These are phyloP conservation scores for Colletotrichum abscissum DNA, from an alignment of 2,329 filamentous ascomycete genomes.

Conservation along the genomic window DNA sequence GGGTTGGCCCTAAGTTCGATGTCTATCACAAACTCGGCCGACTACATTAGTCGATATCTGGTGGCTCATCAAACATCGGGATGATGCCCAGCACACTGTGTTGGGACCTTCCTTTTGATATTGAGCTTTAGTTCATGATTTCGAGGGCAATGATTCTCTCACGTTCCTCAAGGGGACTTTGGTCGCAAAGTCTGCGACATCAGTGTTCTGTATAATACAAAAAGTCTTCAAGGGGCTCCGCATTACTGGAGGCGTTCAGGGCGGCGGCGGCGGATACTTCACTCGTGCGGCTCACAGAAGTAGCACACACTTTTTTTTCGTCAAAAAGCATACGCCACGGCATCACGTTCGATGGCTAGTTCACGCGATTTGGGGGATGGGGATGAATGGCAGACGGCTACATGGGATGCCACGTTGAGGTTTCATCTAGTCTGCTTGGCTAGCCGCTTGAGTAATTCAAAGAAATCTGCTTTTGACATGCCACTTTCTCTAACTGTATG, in stretches of 20 bases:
- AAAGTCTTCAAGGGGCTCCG: slow-evolving; percentile 16
- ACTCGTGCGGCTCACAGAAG: neutral
- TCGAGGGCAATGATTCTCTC: neutral
- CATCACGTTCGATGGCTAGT: neutral
- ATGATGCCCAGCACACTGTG: neutral
- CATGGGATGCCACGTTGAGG: neutral
- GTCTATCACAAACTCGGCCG: neutral
- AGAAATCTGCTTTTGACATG: neutral
- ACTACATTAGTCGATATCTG: neutral
- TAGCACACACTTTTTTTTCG: neutral
- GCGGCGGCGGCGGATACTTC: slow-evolving; percentile 11
- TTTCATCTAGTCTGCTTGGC: neutral
- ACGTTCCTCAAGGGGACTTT: neutral
- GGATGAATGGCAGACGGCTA: neutral
- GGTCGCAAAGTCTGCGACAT: neutral
- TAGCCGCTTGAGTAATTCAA: neutral
- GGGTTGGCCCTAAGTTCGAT: slow-evolving; percentile 17
- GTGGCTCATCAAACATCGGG: neutral
- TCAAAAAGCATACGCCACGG: neutral
- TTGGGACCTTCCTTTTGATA: neutral
- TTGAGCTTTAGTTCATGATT: neutral
- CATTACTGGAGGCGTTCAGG: slow-evolving; percentile 30
- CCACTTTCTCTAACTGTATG: neutral
- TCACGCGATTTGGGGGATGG: neutral
- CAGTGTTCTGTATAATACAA: slow-evolving; percentile 27